Conservation (phyloP, 2,329 filamentous ascomycete genomes). For the Botrytis squamosa region DNA sequence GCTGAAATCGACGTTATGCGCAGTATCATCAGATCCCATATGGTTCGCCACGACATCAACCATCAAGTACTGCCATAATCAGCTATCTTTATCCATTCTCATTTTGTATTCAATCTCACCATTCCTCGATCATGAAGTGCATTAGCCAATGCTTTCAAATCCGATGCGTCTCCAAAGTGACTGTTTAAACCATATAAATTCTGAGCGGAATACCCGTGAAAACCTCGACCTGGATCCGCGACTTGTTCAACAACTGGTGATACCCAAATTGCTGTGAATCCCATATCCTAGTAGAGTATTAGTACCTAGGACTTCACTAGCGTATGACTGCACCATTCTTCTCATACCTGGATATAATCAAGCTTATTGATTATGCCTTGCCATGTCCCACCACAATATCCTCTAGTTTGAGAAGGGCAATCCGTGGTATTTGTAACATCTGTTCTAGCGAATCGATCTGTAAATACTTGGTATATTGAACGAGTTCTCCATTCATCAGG, state of each 20-base stretch:
- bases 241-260: constrained; percentile 45
- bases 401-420: constrained; percentile 31
- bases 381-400: constrained; percentile 51
- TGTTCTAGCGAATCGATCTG: constrained; percentile 44
- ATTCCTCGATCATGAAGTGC: constrained; percentile 48
- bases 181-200: constrained; percentile 49
- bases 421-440: constrained; percentile 39
- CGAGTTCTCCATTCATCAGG: constrained; percentile 10
- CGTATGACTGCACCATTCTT: neutral
- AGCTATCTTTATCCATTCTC: neutral
- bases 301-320: constrained; percentile 34
- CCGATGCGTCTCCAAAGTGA: constrained; percentile 48
- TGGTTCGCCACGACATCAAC: constrained; percentile 53
- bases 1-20: constrained; percentile 41
- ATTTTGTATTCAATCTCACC: neutral
- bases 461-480: constrained; percentile 21
- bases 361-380: constrained; percentile 43
- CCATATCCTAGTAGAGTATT: constrained; percentile 32
- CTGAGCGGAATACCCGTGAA: constrained; percentile 48
- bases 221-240: constrained; percentile 40
- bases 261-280: constrained; percentile 42
- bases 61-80: constrained; percentile 46
- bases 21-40: constrained; percentile 39
- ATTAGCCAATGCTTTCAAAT: constrained; percentile 47
- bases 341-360: constrained; percentile 43